These are phyloP conservation scores for Podospora didyma DNA, from an alignment of 495 filamentous ascomycete species.

Conservation along the genomic window DNA sequence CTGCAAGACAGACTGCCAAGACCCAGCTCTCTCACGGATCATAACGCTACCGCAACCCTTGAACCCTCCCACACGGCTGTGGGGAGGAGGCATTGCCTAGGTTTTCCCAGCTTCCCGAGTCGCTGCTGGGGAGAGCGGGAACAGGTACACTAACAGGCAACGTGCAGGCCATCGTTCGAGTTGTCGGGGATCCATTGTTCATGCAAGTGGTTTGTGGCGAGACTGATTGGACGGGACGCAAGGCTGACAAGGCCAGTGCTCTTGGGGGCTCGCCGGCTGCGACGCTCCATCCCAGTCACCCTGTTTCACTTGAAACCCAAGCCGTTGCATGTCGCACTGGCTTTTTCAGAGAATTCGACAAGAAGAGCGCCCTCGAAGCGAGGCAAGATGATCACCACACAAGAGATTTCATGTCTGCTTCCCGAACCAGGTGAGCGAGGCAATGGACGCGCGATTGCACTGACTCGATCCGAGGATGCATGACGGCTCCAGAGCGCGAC, in stretches of 20 bases:
- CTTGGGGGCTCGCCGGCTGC: constrained; percentile 10
- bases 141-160: constrained; percentile 33
- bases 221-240: constrained; percentile 23
- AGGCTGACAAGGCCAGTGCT: constrained; percentile 29
- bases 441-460: not conserved
- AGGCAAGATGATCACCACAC: not conserved
- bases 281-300: constrained; percentile 16
- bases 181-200: constrained; percentile 15
- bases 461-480: not conserved
- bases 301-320: constrained; percentile 38
- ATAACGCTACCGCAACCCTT: not conserved
- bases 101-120: constrained; percentile 9
- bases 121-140: constrained; percentile 14
- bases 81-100: not conserved
- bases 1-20: not conserved
- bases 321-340: constrained; percentile 25
- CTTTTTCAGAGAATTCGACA: constrained; percentile 2
- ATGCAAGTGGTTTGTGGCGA: constrained; percentile 17
- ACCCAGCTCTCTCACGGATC: not conserved
- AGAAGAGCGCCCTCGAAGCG: not conserved
- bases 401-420: not conserved
- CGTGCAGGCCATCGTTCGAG: constrained; percentile 23
- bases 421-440: not conserved
- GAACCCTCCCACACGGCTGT: not conserved
- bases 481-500: not conserved